Base-by-base conservation (phyloP, 1,284 basidiomycete genomes). In the Malassezia cuniculi region DNA sequence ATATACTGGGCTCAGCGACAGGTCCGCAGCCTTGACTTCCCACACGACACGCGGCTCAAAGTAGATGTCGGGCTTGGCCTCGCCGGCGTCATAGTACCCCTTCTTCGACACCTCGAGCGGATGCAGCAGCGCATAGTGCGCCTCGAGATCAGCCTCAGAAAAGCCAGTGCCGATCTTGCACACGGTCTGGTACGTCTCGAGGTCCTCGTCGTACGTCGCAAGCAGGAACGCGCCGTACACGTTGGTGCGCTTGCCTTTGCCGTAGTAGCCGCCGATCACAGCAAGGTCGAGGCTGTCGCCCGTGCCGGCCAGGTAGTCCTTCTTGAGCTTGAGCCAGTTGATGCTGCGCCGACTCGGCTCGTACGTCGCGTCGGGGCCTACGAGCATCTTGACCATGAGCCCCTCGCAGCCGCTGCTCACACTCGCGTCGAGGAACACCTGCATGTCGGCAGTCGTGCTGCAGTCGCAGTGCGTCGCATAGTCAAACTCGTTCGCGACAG, bases 151-250 rank as follows among this genome's bases (percentile, higher is more conserved):
- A 6, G 36, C 86, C 57, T 99, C 93, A 36, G 81, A 83, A 71
- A 99, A 97, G 0, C 93, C 93, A 0, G 93, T 99, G 3, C 93
- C 93, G 54, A 97, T 93, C 71, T 97, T 97, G 76, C 93, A 97
- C 27, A 66, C 52, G 12, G 50, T 37, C 36, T 66, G 63, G 47
- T 56, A 66, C 15, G 54, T 50, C 41, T 66, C 63, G 9, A 34
- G 39, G 27, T 65, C 60, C n/a, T 50, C 19, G 40, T 64, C 61
- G 46, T 64, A 65, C 32, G 58, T 59, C 0, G 56, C 62, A 11
- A 65, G 44, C 3, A 65, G 39, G 40, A 60, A 65, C 8, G 63
- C 63, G 17, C 63, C 63, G 43, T 66, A 66, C 7, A 64, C 59
- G 27, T 59, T 60, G 19, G 93, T 95, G 31, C 93, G 81, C 70